These are phyloP conservation scores for Aphanoascus verrucosus DNA, from an alignment of 2,329 filamentous ascomycete species.

Conservation along the genomic window DNA sequence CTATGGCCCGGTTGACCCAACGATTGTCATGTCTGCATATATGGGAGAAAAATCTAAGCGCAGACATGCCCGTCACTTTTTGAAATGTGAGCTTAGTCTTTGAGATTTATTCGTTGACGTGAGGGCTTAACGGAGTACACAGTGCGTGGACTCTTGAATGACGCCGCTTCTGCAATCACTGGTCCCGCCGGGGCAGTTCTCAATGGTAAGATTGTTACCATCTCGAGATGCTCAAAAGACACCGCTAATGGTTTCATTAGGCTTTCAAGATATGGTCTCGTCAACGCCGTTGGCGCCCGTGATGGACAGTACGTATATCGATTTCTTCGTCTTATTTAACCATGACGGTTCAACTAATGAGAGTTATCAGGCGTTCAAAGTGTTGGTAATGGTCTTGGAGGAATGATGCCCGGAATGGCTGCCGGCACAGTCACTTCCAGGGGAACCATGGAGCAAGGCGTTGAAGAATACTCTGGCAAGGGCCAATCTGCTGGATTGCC, in stretches of 20 bases:
- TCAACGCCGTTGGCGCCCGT: background rate
- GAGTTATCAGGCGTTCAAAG: background rate
- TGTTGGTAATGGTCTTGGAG: background rate
- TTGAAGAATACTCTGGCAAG: conserved; percentile 3
- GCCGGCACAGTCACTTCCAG: background rate
- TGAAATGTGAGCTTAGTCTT: background rate
- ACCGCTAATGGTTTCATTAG: background rate
- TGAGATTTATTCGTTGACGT: background rate
- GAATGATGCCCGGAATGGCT: conserved; percentile 1
- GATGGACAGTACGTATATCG: conserved; percentile 4
- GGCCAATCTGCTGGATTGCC: background rate
- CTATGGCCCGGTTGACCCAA: conserved; percentile 2
- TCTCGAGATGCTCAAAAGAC: background rate
- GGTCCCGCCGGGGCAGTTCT: conserved; percentile 4
- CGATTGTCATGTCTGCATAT: background rate
- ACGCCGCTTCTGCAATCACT: conserved; percentile 4
- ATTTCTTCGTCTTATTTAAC: background rate
- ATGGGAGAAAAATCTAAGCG: conserved; percentile 2
- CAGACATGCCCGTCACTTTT: conserved; percentile 7
- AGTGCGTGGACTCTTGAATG: conserved; percentile 3
- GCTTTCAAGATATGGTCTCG: conserved; percentile 1
- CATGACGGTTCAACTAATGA: background rate
- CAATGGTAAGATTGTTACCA: background rate
- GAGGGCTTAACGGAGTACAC: background rate
- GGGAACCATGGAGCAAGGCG: background rate